Percentiles rank a stretch among this genome's conserved stretches.
Conservation (phyloP, 1,284 basidiomycete species). For the Rhodotorula glutinis region DNA sequence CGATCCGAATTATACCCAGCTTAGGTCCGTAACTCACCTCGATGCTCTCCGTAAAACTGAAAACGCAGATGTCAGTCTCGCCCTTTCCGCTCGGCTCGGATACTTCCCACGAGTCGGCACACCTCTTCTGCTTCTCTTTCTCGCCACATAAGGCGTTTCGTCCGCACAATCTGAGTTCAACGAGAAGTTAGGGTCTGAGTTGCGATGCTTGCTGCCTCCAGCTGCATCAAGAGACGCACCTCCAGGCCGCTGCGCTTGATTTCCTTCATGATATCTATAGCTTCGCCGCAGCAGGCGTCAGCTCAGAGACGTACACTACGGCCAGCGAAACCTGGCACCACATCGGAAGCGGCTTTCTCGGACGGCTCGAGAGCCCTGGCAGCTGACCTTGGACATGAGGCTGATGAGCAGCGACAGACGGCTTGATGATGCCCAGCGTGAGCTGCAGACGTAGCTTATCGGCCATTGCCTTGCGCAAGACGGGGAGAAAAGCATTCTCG, state of each 20-base stretch:
- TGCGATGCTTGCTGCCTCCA: neutral
- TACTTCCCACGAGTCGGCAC: neutral
- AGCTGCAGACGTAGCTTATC: slow-evolving; percentile 19
- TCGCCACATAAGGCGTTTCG: slow-evolving; percentile 39
- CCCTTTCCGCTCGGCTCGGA: neutral
- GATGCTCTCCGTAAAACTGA: slow-evolving; percentile 42
- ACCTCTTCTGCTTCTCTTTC: slow-evolving; percentile 33
- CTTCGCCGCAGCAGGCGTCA: neutral
- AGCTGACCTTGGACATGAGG: slow-evolving; percentile 37
- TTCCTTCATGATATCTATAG: slow-evolving; percentile 26
- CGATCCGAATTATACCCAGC: too few species aligned
- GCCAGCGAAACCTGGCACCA: neutral
- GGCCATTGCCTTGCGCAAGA: too few species aligned
- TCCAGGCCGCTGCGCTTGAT: slow-evolving; percentile 40
- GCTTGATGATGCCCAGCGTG: slow-evolving; percentile 42
- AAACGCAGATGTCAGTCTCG: neutral
- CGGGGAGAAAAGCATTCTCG: too few species aligned
- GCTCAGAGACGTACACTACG: neutral
- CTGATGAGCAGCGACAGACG: slow-evolving; percentile 37
- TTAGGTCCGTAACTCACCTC: slow-evolving; percentile 16
- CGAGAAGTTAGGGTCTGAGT: too few species aligned
- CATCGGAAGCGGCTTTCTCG: too few species aligned
- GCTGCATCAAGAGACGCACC: slow-evolving; percentile 4
- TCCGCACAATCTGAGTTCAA: slow-evolving; percentile 34
- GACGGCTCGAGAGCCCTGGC: too few species aligned